Evolutionary conservation across 2,329 filamentous ascomycete genomes (phyloP).

Genomic region (Drechslerella coelobrocha): DNA sequence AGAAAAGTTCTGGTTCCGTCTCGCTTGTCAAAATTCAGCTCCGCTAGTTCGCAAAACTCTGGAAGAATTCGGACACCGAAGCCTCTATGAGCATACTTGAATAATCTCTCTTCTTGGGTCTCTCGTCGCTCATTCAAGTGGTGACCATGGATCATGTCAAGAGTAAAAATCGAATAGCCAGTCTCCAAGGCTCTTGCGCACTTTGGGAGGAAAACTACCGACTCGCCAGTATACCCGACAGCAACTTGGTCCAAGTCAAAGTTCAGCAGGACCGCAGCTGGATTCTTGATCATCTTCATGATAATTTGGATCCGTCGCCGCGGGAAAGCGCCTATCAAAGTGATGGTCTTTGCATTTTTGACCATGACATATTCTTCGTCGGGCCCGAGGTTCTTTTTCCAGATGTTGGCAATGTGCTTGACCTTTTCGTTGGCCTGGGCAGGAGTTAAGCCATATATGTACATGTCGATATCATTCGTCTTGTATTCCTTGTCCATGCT

Average conservation of each 20-base stretch:
- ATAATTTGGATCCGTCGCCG: constrained; percentile 55
- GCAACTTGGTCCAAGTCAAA: constrained; percentile 56
- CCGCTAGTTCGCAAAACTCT: constrained; percentile 53
- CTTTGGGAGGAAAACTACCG: constrained; percentile 55
- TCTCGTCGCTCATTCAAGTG: constrained; percentile 53
- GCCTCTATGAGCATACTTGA: constrained; percentile 55
- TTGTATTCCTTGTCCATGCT: constrained; percentile 45
- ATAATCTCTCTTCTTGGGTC: constrained; percentile 52
- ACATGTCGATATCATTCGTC: constrained; percentile 55
- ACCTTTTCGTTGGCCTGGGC: constrained; percentile 55
- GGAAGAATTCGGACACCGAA: constrained; percentile 55
- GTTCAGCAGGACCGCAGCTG: constrained; percentile 54
- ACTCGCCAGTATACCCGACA: constrained; percentile 55
- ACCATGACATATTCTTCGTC: constrained; percentile 51
- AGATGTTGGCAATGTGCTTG: constrained; percentile 54
- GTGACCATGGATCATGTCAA: constrained; percentile 55
- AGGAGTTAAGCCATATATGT: constrained; percentile 55
- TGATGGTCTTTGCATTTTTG: constrained; percentile 55
- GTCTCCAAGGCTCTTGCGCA: constrained; percentile 56
- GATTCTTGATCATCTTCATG: constrained; percentile 53
- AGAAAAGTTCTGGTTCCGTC: constrained; percentile 9
- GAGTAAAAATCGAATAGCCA: constrained; percentile 53
- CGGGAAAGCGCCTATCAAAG: constrained; percentile 53
- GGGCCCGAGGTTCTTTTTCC: constrained; percentile 52
- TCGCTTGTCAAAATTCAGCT: constrained; percentile 47